These are phyloP conservation scores for Rubus idaeus DNA, from an alignment of 306 rosid genomes.

Conservation along the genomic window DNA sequence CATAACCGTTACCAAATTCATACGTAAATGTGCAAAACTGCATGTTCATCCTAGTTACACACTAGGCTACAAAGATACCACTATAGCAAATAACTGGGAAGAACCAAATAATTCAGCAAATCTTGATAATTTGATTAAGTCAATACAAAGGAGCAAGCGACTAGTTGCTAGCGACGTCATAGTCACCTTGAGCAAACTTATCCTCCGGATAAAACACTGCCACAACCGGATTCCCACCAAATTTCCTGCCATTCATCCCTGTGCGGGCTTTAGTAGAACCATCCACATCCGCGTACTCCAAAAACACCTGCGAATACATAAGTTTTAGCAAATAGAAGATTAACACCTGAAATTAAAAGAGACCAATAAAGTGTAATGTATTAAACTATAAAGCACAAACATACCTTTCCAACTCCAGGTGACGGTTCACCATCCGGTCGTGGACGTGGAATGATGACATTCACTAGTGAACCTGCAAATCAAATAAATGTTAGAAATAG, in stretches of 20 bases:
- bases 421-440: slow-evolving; percentile 52
- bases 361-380: background rate
- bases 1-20: background rate
- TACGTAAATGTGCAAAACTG: background rate
- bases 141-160: background rate
- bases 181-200: slow-evolving; percentile 82
- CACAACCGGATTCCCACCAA: slow-evolving; percentile 80
- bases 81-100: background rate
- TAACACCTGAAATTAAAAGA: background rate
- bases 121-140: background rate
- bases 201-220: slow-evolving; percentile 81
- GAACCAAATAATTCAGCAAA: background rate
- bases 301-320: slow-evolving; percentile 58
- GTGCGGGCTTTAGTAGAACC: slow-evolving; percentile 82
- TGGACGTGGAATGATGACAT: slow-evolving; percentile 86
- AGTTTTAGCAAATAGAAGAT: background rate
- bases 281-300: slow-evolving; percentile 84
- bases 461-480: slow-evolving; percentile 74
- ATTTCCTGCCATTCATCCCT: slow-evolving; percentile 84
- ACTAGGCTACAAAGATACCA: slow-evolving; percentile 1
- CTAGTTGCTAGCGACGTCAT: slow-evolving; percentile 46
- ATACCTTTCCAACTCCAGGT: slow-evolving; percentile 88
- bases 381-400: slow-evolving; percentile 2
- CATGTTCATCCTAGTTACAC: background rate
- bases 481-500: slow-evolving; percentile 20